Base-by-base conservation (phyloP, 2,329 filamentous ascomycete species). In the Clonostachys rosea region DNA sequence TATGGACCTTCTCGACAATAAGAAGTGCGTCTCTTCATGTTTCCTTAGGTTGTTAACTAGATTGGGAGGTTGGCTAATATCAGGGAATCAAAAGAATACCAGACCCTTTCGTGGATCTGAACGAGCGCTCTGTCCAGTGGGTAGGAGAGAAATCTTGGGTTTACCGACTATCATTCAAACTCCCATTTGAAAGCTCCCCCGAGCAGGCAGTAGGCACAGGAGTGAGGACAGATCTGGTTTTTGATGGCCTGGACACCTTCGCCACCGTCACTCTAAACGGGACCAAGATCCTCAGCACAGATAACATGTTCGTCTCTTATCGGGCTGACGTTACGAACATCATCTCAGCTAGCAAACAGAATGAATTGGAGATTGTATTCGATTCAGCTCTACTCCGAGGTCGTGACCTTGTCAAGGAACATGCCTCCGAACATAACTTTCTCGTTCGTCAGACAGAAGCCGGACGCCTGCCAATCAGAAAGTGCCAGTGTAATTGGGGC, bases 401-500 rank as follows among this genome's bases (percentile, higher is more conserved):
- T 3, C 68, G 73, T 36, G 68, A 77, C 51, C 67, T 81, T 40
- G 71, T 79, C 42, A 65, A 78, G 48, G 62, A 72, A 34, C 70
- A 82, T 55, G 56, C 57, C 16, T 71, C 74, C n/a, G 75, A 81
- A 52, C 76, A 82, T 57, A 43, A 50, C 20, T 55, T 53, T 34
- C 46, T 53, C n/a, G 53, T 53, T 17, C 47, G 53, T 11, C 53
- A 52, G 48, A 53, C 51, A 7, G 51, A 53, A 17, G 47, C 45
- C 3, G 51, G 51, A 16, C 53, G 53, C 6, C 45, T 55, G 9
- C 73, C 73, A 4, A 75, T 81, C 0, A 68, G 84, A n/a, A 87
- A 87, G 57, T 79, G 83, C 1, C 84, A 87, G 60, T 87, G 83
- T 54, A 78, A 86, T 54, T 87, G 81, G 81, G 82, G 84, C 5